Evolutionary conservation across 495 filamentous ascomycete genomes (phyloP).

Genomic region (Penicillium canescens): DNA sequence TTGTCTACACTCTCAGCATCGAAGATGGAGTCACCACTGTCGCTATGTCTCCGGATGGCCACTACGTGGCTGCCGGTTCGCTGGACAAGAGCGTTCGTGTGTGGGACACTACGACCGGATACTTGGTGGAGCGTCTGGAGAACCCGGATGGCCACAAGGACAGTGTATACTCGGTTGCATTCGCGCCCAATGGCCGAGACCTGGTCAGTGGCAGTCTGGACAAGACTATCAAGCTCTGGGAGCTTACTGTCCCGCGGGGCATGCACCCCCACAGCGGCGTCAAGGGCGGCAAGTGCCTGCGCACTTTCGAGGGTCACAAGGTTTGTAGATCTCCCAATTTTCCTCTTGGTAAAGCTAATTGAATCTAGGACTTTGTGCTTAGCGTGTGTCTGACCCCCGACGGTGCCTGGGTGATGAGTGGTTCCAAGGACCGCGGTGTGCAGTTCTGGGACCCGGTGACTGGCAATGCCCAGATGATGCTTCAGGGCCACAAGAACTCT

Average conservation of each 20-base stretch:
- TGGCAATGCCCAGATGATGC: constrained; percentile 86
- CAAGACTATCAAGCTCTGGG: constrained; percentile 97
- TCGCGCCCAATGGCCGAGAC: constrained; percentile 83
- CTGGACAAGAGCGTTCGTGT: constrained; percentile 89
- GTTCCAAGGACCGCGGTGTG: constrained; percentile 86
- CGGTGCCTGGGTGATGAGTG: constrained; percentile 86
- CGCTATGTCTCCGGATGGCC: constrained; percentile 85
- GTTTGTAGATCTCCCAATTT: constrained; percentile 49
- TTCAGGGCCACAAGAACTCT: constrained; percentile 91
- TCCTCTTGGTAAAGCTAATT: constrained; percentile 6
- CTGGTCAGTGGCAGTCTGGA: constrained; percentile 88
- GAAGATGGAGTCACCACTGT: constrained; percentile 92
- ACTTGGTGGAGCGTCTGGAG: constrained; percentile 79
- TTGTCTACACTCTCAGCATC: constrained; percentile 75
- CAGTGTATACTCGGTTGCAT: constrained; percentile 90
- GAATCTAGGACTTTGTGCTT: constrained; percentile 78
- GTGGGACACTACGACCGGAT: constrained; percentile 82
- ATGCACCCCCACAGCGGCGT: constrained; percentile 58
- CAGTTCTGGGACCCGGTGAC: constrained; percentile 93
- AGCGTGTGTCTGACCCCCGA: constrained; percentile 87
- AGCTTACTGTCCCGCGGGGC: constrained; percentile 69
- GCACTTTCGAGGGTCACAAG: constrained; percentile 89
- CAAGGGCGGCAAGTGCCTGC: constrained; percentile 79
- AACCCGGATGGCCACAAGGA: constrained; percentile 87
- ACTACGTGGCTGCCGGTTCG: constrained; percentile 83